Evolutionary conservation across 192 early-diverging fungal species (phyloP), one percentile per base, ranked within the genome.

Genomic region (Entophlyctis helioformis): DNA sequence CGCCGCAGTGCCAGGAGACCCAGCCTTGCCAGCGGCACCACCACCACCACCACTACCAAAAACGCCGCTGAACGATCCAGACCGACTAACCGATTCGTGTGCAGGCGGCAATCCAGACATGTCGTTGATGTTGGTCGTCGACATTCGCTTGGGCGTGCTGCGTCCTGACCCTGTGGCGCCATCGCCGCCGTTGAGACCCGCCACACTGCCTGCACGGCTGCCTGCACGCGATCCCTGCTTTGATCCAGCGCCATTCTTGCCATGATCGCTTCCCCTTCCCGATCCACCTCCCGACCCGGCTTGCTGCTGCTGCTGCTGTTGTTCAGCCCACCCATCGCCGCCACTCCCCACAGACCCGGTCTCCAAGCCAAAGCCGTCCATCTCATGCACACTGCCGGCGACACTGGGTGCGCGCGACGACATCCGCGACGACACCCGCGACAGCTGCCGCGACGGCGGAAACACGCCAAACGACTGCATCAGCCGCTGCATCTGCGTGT

Each of bases 401-500:
- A 48, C 46, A 19, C 39, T 39, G 34, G 51, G 52, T 35, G 56
- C 53, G 8, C 59, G 42, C 13, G 70, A 72, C n/a, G 45, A 53
- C 5, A 62, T 47, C 24, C 71, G 44, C 10, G 67, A 66, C 3
- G 56, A 39, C 13, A 72, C 54, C 11, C 64, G 44, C 3, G 73
- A 71, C 3, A 72, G 40, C 4, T 46, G 48, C 23, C 66, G 43
- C 0, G 73, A 76, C 22, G 73, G 63, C 3, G 63, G 69, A 16
- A 41, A 40, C 12, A 76, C 28, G 34, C 54, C 57, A 41, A 57
- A 48, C 62, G 60, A 48, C 10, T 52, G 32, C 22, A 69, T 51
- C 24, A 76, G 40, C 20, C 58, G 39, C 38, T 50, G 40, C 4
- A 76, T 47, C 39, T 48, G 31, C 45, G 32, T 44, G n/a, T 44